Conservation (phyloP, 1,284 basidiomycete genomes). For the Pseudozyma sp. region DNA sequence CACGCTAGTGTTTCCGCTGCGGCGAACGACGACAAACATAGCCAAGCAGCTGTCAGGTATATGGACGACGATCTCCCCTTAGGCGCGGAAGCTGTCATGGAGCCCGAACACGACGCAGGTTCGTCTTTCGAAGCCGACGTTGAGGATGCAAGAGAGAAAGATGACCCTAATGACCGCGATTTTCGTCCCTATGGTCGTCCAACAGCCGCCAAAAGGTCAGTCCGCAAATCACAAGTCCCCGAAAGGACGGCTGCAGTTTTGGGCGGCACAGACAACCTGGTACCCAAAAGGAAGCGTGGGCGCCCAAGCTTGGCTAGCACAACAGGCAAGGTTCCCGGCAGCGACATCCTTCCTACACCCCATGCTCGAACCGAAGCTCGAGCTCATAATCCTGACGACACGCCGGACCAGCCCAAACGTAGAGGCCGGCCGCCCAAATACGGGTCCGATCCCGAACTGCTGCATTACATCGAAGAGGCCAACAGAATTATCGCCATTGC, state of each 20-base stretch:
- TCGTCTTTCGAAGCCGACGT: constrained; percentile 19
- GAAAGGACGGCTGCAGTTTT: background rate
- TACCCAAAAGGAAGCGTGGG: constrained; percentile 1
- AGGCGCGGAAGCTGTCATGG: constrained; percentile 34
- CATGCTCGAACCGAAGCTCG: no score
- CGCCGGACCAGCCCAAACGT: constrained; percentile 4
- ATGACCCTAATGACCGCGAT: constrained; percentile 37
- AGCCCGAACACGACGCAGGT: constrained; percentile 18
- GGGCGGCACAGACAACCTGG: background rate
- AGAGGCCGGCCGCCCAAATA: constrained; percentile 25
- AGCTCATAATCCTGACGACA: no score
- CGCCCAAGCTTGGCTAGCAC: constrained; percentile 23
- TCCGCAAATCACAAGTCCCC: constrained; percentile 2
- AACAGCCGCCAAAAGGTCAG: background rate
- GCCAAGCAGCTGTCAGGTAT: background rate
- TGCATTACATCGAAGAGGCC: constrained; percentile 24
- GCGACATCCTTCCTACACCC: background rate
- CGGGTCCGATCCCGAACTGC: constrained; percentile 14
- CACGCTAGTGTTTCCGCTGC: no score
- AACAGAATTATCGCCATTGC: constrained; percentile 21
- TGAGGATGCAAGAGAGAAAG: constrained; percentile 16
- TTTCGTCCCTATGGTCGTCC: constrained; percentile 18
- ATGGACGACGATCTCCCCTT: constrained; percentile 26
- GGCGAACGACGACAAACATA: background rate
- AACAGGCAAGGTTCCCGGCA: constrained; percentile 25